Evolutionary conservation across 768 basidiomycete genomes (phyloP), one percentile per base, ranked within the genome.

Genomic region (Naganishia onofrii): DNA sequence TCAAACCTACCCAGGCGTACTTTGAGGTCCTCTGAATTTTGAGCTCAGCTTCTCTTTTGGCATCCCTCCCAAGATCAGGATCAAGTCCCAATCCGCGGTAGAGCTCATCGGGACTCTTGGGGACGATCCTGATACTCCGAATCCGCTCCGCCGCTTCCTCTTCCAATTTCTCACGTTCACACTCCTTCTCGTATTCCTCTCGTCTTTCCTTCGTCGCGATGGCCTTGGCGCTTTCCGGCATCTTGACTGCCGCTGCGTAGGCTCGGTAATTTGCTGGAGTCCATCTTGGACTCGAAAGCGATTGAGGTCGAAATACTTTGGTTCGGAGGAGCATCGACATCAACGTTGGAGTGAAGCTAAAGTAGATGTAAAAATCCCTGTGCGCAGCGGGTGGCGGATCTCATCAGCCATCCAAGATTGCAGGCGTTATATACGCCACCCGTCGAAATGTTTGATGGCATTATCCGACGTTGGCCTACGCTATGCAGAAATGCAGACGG

Each of bases 1-100:
- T 3, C 48, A 12, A n/a, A 44, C 60, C 46, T 26, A 63, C 60
- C 60, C 60, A 63, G 28, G 60, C 60, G 32, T 63, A 63, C 23
- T 63, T 63, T 26, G 60, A 63, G 10, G 28, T 7, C 36, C 60
- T 23, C 1, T 26, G 26, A 29, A 44, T 42, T 28, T 23, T 42
- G 23, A 38, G 23, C 60, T 44, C 23, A 7, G 60, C 60, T 46
- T 63, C 7, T 12, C 10, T 5, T 29, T n/a, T 17, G 2, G 23
- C 23, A 44, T 42, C 38, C 58, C n/a, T n/a, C n/a, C n/a, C n/a
- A n/a, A n/a, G n/a, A n/a, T n/a, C n/a, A n/a, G n/a, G n/a, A n/a
- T n/a, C n/a, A n/a, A n/a, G n/a, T n/a, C n/a, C n/a, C n/a, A n/a
- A n/a, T n/a, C n/a, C n/a, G n/a, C n/a, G n/a, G n/a, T n/a, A n/a